phyloP scores from a whole-genome alignment of 805 yeast genomes.

The Zygotorulaspora florentina region DNA sequence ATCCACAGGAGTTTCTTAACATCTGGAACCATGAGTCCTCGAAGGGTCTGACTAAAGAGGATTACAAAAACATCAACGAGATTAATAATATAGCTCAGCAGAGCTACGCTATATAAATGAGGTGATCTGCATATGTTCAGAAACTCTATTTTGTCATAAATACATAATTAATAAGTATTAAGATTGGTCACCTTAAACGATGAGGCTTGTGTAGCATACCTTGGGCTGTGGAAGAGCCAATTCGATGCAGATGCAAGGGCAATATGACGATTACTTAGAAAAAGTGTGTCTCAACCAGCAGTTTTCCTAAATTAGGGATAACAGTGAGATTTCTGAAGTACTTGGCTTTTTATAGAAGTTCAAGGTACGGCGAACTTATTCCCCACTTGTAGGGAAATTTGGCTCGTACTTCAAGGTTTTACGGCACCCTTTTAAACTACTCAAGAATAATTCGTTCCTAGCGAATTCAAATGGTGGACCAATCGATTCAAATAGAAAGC shows the following conservation, averaged over 20 bases:
- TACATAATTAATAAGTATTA: too few species aligned
- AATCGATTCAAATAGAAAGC: not conserved
- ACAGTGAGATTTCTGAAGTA: too few species aligned
- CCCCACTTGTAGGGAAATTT: too few species aligned
- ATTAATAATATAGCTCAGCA: conserved; percentile 50
- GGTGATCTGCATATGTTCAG: not conserved
- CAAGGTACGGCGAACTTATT: too few species aligned
- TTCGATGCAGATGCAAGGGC: too few species aligned
- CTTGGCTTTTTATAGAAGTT: too few species aligned
- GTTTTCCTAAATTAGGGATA: too few species aligned
- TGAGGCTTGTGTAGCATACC: not conserved
- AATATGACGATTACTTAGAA: too few species aligned
- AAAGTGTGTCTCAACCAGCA: too few species aligned
- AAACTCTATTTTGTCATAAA: not conserved
- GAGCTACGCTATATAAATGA: conserved; percentile 38
- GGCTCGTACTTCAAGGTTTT: not conserved
- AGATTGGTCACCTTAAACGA: not conserved
- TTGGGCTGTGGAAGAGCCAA: too few species aligned
- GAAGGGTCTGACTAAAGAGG: conserved; percentile 41
- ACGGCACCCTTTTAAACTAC: not conserved
- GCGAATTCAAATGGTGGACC: not conserved
- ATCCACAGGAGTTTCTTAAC: conserved; percentile 48
- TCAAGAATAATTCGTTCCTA: too few species aligned
- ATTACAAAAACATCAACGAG: conserved; percentile 49
- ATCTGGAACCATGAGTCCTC: conserved; percentile 36